These are phyloP conservation scores for rapeseed (Brassica napus) DNA, from an alignment of 345 rosid genomes.

Conservation along the genomic window Da-Ae NC_063440.1:20690501-20691000, in stretches of 20 bases:
- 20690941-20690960: slow-evolving; percentile 80
- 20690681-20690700: slow-evolving; percentile 69
- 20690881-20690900: slow-evolving; percentile 58
- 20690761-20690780: slow-evolving; percentile 68
- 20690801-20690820: slow-evolving; percentile 42
- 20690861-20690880: slow-evolving; percentile 67
- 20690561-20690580: slow-evolving; percentile 56
- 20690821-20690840: slow-evolving; percentile 28
- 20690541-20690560: slow-evolving; percentile 18
- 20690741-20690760: slow-evolving; percentile 50
- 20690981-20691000: slow-evolving; percentile 49
- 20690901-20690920: slow-evolving; percentile 74
- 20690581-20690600: slow-evolving; percentile 76
- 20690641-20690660: slow-evolving; percentile 57
- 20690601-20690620: slow-evolving; percentile 80
- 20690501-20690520: slow-evolving; percentile 55
- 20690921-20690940: slow-evolving; percentile 63
- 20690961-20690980: slow-evolving; percentile 69
- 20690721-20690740: slow-evolving; percentile 57
- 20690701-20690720: slow-evolving; percentile 38
- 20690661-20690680: slow-evolving; percentile 72
- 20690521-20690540: slow-evolving; percentile 66
- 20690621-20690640: slow-evolving; percentile 52
- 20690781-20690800: slow-evolving; percentile 57
- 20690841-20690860: slow-evolving; percentile 69